Conservation (phyloP, 176 grass and related monocot genomes). For the Oropetium thomaeum region DNA sequence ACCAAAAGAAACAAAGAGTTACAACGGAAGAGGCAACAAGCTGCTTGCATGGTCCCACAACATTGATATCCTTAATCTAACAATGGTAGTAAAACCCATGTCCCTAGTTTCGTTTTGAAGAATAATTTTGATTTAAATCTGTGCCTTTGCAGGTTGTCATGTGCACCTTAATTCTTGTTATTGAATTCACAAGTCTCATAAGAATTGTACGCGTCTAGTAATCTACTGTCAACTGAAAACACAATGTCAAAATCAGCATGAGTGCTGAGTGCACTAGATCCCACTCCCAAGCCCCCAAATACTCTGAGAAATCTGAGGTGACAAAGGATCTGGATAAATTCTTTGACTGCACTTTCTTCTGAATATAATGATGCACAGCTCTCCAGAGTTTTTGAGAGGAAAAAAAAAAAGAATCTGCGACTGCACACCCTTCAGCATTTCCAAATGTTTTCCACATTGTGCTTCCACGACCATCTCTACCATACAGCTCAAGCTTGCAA, state of each 20-base stretch:
- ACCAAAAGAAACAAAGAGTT: background rate
- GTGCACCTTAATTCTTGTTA: background rate
- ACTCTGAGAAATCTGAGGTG: background rate
- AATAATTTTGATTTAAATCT: background rate
- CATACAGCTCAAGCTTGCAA: slow-evolving; percentile 13
- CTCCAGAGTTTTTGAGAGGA: no score
- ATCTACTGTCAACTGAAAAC: background rate
- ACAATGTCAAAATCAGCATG: background rate
- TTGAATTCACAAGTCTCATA: background rate
- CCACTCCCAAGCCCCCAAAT: background rate
- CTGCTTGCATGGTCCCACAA: background rate
- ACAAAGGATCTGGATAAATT: background rate
- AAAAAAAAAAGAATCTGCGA: no score
- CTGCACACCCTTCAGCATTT: background rate
- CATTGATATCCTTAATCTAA: background rate
- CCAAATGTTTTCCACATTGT: background rate
- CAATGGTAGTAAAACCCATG: background rate
- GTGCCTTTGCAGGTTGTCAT: background rate
- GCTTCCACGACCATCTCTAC: background rate
- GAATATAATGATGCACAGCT: no score
- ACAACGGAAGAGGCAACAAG: background rate
- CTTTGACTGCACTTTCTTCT: background rate
- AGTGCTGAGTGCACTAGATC: background rate
- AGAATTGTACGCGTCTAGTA: background rate
- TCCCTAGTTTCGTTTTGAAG: background rate